Evolutionary conservation across 148 eudicot species (phyloP), one percentile per base, ranked within the genome.

Genomic region (Persicaria tinctoria): DNA sequence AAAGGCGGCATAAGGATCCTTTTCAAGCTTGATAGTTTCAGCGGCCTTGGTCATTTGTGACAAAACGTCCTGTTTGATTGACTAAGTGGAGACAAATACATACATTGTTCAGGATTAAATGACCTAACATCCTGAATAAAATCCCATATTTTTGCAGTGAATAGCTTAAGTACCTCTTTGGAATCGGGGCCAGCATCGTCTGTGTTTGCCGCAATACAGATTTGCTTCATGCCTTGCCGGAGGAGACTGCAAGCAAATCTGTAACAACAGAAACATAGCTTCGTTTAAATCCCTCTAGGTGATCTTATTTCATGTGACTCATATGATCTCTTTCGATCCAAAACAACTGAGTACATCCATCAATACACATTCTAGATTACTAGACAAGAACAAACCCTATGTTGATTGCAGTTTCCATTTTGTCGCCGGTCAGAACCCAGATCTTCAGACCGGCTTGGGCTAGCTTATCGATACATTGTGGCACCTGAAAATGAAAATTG

Each of bases 401-500:
- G 80, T 94, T 94, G 48, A 94, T 92, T 60, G 99, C 99, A 72
- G 99, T 95, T 88, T 95, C 99, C 97, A 95, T 90, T 84, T 95
- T 95, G 82, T 95, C 99, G 47, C 99, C 99, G 7, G 99, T 95
- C 69, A 95, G 89, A 83, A 95, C 99, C 99, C 99, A 95, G 57
- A 95, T 79, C 86, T 95, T 95, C 70, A 95, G 90, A 81, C 99
- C 99, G 69, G 99, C 99, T 83, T 92, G 93, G 41, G 99, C 97
- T 63, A 95, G 86, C 86, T 95, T 95, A 83, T 95, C 99, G 18
- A 95, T 95, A 81, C 99, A 92, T 74, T 90, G 89, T 80, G 98
- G 93, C 74, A 95, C 98, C 98, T 93, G 63, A 17, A 86, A 12
- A 74, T 74, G 56, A 76, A 75, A 46, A 56, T 46, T 51, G 38